Evolutionary conservation across 2,329 filamentous ascomycete genomes (phyloP).

Genomic region (Cephalotrichum gorgonifer): DNA sequence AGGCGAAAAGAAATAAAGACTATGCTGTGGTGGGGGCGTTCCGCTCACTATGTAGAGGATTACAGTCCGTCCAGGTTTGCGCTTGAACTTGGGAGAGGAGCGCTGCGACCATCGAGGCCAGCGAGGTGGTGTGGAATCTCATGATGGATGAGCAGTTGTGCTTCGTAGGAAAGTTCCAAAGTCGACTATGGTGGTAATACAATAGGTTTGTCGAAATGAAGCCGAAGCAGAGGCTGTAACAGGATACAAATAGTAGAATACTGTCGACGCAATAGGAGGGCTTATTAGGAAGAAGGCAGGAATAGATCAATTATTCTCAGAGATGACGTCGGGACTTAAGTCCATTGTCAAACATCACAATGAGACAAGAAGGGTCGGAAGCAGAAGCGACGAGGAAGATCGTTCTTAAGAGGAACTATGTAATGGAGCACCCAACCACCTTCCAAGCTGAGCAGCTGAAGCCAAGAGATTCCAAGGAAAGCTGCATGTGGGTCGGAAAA

Average conservation of each 20-base stretch:
- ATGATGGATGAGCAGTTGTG: not conserved
- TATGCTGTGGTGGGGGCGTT: no score
- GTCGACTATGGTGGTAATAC: not conserved
- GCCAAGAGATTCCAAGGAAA: not conserved
- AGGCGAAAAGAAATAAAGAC: slow-evolving; percentile 4
- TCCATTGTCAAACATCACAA: not conserved
- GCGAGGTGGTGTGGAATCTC: not conserved
- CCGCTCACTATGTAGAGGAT: slow-evolving; percentile 24
- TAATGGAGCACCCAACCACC: not conserved
- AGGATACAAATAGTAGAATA: not conserved
- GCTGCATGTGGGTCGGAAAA: not conserved
- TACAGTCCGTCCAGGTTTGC: slow-evolving; percentile 30
- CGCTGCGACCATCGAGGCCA: slow-evolving; percentile 13
- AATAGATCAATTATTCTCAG: not conserved
- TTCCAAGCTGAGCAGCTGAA: not conserved
- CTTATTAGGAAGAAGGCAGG: not conserved
- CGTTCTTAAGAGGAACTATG: not conserved
- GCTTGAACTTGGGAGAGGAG: slow-evolving; percentile 17
- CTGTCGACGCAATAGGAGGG: not conserved
- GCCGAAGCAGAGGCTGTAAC: not conserved
- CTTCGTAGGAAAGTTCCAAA: not conserved
- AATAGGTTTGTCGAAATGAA: not conserved
- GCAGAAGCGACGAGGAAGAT: not conserved
- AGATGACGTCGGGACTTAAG: not conserved
- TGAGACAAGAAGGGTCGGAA: not conserved